These are phyloP conservation scores for Albugo laibachii DNA, from an alignment of 352 stramenopile genomes.

Conservation along the genomic window DNA sequence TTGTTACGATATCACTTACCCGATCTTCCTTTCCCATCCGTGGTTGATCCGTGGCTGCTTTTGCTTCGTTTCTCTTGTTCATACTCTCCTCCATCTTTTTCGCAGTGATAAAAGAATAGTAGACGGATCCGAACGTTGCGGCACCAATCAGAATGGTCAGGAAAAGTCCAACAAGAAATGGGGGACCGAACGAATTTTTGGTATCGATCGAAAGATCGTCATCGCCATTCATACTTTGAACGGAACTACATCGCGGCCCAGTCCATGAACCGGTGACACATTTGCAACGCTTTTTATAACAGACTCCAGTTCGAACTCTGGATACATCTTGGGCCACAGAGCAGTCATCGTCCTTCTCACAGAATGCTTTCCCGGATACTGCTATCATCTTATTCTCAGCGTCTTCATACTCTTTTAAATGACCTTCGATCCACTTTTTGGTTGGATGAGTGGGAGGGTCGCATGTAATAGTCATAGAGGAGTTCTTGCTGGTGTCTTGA, in stretches of 20 bases:
- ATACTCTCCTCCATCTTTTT: constrained; percentile 3
- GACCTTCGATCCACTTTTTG: constrained; percentile 17
- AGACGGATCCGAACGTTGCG: constrained; percentile 14
- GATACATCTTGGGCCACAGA: constrained; percentile 9
- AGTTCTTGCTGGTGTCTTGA: constrained; percentile 19
- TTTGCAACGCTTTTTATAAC: constrained; percentile 20
- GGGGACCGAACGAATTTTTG: constrained; percentile 23
- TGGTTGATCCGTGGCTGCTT: too few species aligned
- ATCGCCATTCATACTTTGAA: background rate
- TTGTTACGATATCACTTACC: too few species aligned
- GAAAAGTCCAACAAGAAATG: constrained; percentile 14
- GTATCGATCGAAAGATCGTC: constrained; percentile 2
- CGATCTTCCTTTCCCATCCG: too few species aligned
- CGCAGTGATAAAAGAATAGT: constrained; percentile 10
- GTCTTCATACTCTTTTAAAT: constrained; percentile 20
- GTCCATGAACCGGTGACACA: constrained; percentile 15
- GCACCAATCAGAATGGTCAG: constrained; percentile 13
- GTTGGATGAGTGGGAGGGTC: constrained; percentile 31
- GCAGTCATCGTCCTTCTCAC: constrained; percentile 20
- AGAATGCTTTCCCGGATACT: constrained; percentile 20
- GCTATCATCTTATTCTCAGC: constrained; percentile 20
- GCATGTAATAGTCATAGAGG: constrained; percentile 31
- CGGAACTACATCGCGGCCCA: constrained; percentile 1
- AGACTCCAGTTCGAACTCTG: constrained; percentile 23
- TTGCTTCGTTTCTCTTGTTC: background rate